A percentile compares a stretch with the other conserved stretches of the same genome.
Evolutionary conservation across 2,329 filamentous ascomycete species (phyloP).

Genomic region (Cladosporium sp.): DNA sequence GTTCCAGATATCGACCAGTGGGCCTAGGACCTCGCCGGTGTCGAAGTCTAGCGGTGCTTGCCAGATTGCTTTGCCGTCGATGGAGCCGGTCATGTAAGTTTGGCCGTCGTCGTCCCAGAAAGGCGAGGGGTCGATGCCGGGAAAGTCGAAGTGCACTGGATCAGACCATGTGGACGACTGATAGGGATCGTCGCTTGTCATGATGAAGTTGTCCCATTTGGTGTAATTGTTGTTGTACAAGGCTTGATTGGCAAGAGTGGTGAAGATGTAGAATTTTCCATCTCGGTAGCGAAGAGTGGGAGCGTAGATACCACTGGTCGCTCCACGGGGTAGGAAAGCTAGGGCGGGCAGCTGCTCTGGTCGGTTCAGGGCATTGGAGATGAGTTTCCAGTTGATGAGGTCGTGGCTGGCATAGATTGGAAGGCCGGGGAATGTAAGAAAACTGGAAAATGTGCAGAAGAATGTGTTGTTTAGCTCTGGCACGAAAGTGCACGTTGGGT

Average conservation of each 20-base stretch:
- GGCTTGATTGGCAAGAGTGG: slow-evolving; percentile 32
- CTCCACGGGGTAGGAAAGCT: slow-evolving; percentile 36
- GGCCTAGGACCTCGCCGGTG: slow-evolving; percentile 34
- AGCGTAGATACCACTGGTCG: slow-evolving; percentile 44
- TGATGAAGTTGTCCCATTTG: slow-evolving; percentile 47
- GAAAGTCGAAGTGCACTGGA: slow-evolving; percentile 48
- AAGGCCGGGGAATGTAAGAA: slow-evolving; percentile 47
- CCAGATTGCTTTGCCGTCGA: slow-evolving; percentile 30
- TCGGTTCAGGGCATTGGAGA: slow-evolving; percentile 38
- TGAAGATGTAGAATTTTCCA: slow-evolving; percentile 42
- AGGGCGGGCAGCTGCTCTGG: slow-evolving; percentile 39
- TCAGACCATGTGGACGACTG: slow-evolving; percentile 48
- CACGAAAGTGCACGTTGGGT: slow-evolving; percentile 47
- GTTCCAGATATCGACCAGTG: slow-evolving; percentile 38
- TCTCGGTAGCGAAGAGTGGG: slow-evolving; percentile 43
- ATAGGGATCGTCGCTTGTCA: slow-evolving; percentile 46
- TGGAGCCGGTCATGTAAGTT: slow-evolving; percentile 46
- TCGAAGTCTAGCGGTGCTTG: slow-evolving; percentile 36
- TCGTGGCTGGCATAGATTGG: slow-evolving; percentile 47
- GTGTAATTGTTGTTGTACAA: slow-evolving; percentile 31
- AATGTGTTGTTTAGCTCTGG: slow-evolving; percentile 48
- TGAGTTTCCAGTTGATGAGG: slow-evolving; percentile 43
- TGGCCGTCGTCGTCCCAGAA: slow-evolving; percentile 60
- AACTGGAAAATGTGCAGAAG: slow-evolving; percentile 47
- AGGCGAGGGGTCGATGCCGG: slow-evolving; percentile 55